Conservation (phyloP, 306 rosid species). For the Cicer yamashitae region DNA sequence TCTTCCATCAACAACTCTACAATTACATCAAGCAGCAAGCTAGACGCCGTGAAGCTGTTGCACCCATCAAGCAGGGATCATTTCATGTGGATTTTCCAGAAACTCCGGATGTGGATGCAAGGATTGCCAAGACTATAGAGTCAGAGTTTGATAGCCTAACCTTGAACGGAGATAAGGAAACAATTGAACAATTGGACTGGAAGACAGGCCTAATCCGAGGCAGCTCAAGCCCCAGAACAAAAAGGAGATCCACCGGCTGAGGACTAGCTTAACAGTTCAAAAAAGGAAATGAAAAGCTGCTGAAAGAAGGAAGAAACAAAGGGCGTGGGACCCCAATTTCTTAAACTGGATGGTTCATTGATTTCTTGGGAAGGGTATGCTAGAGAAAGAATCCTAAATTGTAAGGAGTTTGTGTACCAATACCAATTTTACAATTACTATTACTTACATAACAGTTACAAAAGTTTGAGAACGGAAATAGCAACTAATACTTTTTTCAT, state of each 20-base stretch:
- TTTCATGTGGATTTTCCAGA: constrained; percentile 78
- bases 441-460: constrained; percentile 40
- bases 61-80: constrained; percentile 78
- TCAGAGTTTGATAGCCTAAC: constrained; percentile 49
- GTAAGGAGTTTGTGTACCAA: background rate
- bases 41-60: constrained; percentile 48
- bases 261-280: background rate
- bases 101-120: constrained; percentile 61
- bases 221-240: background rate
- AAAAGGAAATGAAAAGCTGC: background rate
- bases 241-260: background rate
- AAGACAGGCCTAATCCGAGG: background rate
- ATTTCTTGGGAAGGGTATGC: background rate
- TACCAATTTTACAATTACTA: background rate
- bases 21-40: constrained; percentile 72
- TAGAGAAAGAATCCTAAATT: background rate
- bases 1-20: constrained; percentile 86
- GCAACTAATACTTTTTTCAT: constrained; percentile 3
- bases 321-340: background rate
- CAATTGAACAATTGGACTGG: constrained; percentile 2
- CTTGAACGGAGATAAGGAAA: background rate
- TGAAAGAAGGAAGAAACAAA: background rate
- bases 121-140: constrained; percentile 65
- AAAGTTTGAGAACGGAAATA: constrained; percentile 56
- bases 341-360: background rate